Conservation (phyloP, 192 early-diverging fungal species). For the Coemansia javaensis region DNA sequence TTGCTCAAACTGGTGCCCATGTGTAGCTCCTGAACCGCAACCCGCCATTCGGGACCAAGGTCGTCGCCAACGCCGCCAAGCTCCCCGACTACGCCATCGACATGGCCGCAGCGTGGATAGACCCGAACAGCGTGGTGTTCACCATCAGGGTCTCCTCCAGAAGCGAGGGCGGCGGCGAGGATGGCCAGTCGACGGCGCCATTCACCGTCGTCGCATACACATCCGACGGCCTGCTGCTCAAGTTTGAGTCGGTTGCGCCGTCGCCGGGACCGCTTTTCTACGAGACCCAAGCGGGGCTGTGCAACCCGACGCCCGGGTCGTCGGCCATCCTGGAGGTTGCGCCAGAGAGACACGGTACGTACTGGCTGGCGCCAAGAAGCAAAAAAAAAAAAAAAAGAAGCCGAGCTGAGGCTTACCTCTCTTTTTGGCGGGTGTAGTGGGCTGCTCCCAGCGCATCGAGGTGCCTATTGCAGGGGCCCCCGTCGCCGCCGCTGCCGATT, state of each 20-base stretch:
- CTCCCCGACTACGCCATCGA: conserved; percentile 6
- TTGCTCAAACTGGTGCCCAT: background rate
- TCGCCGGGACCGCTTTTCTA: conserved; percentile 7
- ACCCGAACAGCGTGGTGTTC: conserved; percentile 22
- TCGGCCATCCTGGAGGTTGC: conserved; percentile 24
- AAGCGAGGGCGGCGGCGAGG: background rate
- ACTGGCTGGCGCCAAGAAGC: background rate
- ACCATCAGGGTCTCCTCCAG: conserved; percentile 6
- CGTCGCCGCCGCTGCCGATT: too few relatives aligned
- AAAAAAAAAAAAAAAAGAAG: background rate
- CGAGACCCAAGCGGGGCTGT: conserved; percentile 23
- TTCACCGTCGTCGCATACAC: conserved; percentile 28
- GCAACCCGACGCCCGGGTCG: conserved; percentile 18
- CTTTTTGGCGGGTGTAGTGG: conserved; percentile 13
- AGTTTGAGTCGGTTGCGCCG: conserved; percentile 18
- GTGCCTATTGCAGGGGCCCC: background rate
- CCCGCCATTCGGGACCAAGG: conserved; percentile 60
- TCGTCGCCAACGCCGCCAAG: conserved; percentile 11
- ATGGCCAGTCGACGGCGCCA: background rate
- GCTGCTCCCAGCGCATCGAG: conserved; percentile 11
- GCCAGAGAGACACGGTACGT: conserved; percentile 31
- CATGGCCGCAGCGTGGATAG: conserved; percentile 16
- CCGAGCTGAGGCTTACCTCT: background rate
- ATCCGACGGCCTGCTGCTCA: conserved; percentile 22
- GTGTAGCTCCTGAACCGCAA: conserved; percentile 50